A percentile compares a stretch with the other conserved stretches of the same genome.
Evolutionary conservation across 352 stramenopile species (phyloP).

Genomic region (Phytophthora pisi): DNA sequence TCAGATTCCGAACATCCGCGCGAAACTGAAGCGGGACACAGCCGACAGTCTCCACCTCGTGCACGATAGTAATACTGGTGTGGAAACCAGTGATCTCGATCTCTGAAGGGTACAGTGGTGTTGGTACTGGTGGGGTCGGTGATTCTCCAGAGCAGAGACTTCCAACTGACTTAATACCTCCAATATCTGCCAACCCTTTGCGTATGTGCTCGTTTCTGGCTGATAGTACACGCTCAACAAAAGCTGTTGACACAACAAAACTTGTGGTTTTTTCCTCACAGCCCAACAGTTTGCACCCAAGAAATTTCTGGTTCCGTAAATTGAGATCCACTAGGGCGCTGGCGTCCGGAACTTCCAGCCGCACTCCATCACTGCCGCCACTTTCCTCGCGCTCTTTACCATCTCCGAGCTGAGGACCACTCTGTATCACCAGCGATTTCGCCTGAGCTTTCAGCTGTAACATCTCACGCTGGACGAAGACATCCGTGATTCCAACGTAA

Average conservation of each 20-base stretch:
- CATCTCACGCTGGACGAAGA: constrained; percentile 57
- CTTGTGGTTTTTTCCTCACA: constrained; percentile 37
- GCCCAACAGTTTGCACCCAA: constrained; percentile 46
- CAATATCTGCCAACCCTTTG: constrained; percentile 2
- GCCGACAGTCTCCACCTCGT: constrained; percentile 23
- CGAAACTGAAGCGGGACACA: constrained; percentile 26
- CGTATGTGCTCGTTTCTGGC: constrained; percentile 50
- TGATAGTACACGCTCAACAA: constrained; percentile 44
- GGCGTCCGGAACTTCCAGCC: constrained; percentile 29
- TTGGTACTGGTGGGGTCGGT: background rate
- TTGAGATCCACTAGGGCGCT: constrained; percentile 34
- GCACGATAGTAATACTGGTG: constrained; percentile 23
- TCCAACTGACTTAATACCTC: background rate
- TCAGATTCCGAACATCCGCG: constrained; percentile 18
- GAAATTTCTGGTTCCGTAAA: constrained; percentile 31
- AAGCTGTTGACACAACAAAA: constrained; percentile 47
- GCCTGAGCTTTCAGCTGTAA: constrained; percentile 48
- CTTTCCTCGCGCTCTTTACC: background rate
- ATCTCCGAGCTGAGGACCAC: constrained; percentile 4
- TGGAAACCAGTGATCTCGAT: constrained; percentile 29
- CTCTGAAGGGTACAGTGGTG: constrained; percentile 7
- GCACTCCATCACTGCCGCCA: constrained; percentile 19
- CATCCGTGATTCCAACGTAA: constrained; percentile 61
- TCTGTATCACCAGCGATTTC: constrained; percentile 20
- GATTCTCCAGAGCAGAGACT: background rate